Evolutionary conservation across 345 rosid species (phyloP).

Genomic region (Melaleuca quinquenervia): DNA sequence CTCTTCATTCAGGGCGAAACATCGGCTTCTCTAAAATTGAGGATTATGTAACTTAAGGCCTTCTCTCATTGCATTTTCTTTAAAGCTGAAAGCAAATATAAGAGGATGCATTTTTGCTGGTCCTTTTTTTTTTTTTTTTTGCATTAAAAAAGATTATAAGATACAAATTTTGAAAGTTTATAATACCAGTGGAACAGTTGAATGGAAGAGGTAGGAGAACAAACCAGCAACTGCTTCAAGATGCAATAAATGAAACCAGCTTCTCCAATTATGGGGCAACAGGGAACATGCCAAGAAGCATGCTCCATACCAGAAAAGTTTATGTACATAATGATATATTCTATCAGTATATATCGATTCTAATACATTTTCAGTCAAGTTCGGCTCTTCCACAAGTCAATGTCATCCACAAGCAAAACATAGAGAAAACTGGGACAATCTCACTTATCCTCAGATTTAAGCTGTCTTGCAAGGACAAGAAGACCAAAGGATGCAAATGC

Average conservation of each 20-base stretch:
- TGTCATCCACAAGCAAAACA: neutral
- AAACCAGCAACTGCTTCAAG: neutral
- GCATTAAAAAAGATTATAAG: neutral
- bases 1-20: neutral
- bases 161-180: neutral
- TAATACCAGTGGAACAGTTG: neutral
- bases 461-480: conserved; percentile 49
- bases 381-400: neutral
- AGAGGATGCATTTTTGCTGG: neutral
- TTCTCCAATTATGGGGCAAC: neutral
- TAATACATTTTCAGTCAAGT: neutral
- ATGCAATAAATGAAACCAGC: neutral
- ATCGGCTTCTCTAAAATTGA: neutral
- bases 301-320: neutral
- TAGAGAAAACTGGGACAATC: neutral
- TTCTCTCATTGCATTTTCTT: neutral
- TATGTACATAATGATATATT: neutral
- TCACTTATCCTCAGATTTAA: conserved; percentile 50
- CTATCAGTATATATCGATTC: neutral
- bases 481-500: conserved; percentile 53
- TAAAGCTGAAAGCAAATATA: neutral
- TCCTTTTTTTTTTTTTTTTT: neutral
- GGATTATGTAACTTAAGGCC: neutral
- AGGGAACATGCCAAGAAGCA: neutral
- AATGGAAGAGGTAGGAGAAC: neutral